Percentiles rank a stretch among this genome's conserved stretches.
phyloP scores from a whole-genome alignment of 306 rosid genomes.

The Lathyrus sativus region DNA sequence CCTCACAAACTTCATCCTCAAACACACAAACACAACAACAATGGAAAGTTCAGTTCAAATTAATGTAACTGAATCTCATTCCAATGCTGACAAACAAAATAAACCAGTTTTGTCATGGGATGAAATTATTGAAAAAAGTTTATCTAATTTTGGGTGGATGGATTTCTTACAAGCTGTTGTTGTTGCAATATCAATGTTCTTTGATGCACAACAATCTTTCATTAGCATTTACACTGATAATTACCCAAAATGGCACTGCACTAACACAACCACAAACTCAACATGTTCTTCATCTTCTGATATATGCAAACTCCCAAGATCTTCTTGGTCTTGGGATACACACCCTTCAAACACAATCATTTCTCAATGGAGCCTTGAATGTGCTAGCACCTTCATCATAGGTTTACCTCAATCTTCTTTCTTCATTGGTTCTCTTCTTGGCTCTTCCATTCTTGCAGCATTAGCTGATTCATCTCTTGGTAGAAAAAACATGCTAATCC shows the following conservation, averaged over 20 bases:
- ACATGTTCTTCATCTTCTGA: slow-evolving; percentile 23
- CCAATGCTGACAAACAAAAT: neutral
- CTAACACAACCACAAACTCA: slow-evolving; percentile 1
- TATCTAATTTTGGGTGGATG: slow-evolving; percentile 22
- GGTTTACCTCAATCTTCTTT: slow-evolving; percentile 37
- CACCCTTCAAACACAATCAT: slow-evolving; percentile 36
- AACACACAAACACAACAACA: neutral
- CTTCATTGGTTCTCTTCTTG: slow-evolving; percentile 29
- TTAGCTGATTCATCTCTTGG: slow-evolving; percentile 47
- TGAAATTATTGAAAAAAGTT: slow-evolving; percentile 5
- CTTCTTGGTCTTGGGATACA: slow-evolving; percentile 46
- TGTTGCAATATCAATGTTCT: slow-evolving; percentile 30
- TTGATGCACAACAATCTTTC: slow-evolving; percentile 51
- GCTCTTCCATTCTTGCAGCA: slow-evolving; percentile 39
- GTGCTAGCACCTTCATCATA: slow-evolving; percentile 34
- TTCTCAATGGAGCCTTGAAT: slow-evolving; percentile 43
- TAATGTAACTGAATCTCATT: neutral
- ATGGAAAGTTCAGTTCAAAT: neutral
- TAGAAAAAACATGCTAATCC: slow-evolving; percentile 40
- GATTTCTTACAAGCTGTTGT: slow-evolving; percentile 42
- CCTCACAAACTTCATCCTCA: neutral
- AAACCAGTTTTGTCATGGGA: slow-evolving; percentile 17
- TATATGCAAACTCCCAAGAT: slow-evolving; percentile 35
- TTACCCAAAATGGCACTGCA: slow-evolving; percentile 49
- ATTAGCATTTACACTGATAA: slow-evolving; percentile 43